Conservation (phyloP, 768 basidiomycete species). For the Xerocomus brunneocitrinus region DNA sequence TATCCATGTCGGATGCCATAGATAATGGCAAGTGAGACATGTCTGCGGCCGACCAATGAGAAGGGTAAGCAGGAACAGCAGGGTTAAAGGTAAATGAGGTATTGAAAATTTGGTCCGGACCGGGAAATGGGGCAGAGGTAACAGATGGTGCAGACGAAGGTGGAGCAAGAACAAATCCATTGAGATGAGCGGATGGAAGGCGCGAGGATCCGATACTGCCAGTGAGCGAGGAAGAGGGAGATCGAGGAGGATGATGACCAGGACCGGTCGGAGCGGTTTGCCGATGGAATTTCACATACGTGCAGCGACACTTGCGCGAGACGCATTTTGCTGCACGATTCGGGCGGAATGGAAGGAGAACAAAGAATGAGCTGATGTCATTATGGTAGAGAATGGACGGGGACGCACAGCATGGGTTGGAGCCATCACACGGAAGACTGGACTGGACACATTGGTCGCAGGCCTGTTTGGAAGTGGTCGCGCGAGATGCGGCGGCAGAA, state of each 20-base stretch:
- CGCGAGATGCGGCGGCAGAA: constrained; percentile 59
- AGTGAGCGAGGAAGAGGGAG: constrained; percentile 28
- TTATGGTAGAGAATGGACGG: not conserved
- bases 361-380: not conserved
- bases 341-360: not conserved
- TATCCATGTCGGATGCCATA: constrained; percentile 33
- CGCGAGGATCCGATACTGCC: constrained; percentile 13
- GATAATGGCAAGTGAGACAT: constrained; percentile 18
- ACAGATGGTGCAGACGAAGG: constrained; percentile 32
- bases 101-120: constrained; percentile 27
- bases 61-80: constrained; percentile 14
- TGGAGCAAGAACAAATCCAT: constrained; percentile 42
- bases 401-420: constrained; percentile 69
- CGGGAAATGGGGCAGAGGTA: constrained; percentile 15
- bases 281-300: constrained; percentile 77
- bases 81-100: constrained; percentile 31
- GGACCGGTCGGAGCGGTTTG: constrained; percentile 77
- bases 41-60: constrained; percentile 19
- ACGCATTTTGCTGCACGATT: constrained; percentile 60
- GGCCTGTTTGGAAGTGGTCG: constrained; percentile 76
- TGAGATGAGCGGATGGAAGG: constrained; percentile 30
- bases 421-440: constrained; percentile 72
- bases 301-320: constrained; percentile 67
- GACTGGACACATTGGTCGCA: constrained; percentile 82
- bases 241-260: constrained; percentile 48